Evolutionary conservation across 179 eudicot genomes (phyloP).

Genomic region (Silene vulgaris): DNA sequence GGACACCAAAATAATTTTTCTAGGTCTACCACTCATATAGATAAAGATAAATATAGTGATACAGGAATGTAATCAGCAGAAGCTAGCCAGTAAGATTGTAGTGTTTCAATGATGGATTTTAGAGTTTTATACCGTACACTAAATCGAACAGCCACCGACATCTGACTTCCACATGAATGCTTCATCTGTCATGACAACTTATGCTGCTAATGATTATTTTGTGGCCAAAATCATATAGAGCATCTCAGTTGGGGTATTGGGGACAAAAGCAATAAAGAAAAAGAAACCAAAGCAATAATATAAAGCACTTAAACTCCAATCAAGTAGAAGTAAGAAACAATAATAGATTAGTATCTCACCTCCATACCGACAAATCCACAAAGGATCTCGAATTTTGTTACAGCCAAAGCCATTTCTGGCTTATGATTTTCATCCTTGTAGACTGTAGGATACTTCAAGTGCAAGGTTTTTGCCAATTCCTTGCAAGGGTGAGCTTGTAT

Average conservation of each 20-base stretch:
- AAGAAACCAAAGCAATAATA: background rate
- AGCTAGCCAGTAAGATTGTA: background rate
- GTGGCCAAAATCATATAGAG: background rate
- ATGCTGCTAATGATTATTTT: background rate
- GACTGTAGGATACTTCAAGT: constrained; percentile 50
- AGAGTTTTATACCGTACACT: background rate
- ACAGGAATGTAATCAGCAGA: background rate
- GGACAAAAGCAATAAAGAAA: background rate
- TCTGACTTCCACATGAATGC: constrained; percentile 4
- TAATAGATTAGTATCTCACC: constrained; percentile 36
- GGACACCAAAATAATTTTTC: background rate
- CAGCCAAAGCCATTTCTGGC: constrained; percentile 94
- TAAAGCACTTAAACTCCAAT: background rate
- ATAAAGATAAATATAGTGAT: background rate
- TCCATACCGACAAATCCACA: constrained; percentile 69
- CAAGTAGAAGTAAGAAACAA: background rate
- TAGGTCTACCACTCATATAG: no score
- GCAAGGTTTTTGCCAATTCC: constrained; percentile 57
- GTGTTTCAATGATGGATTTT: background rate
- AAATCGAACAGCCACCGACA: background rate
- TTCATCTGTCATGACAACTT: constrained; percentile 1
- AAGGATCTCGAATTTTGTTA: constrained; percentile 84
- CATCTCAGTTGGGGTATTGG: background rate
- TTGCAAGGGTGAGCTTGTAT: constrained; percentile 96
- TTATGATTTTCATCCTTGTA: constrained; percentile 86